These are phyloP conservation scores for Hydnum rufescens DNA, from an alignment of 768 basidiomycete species.

Conservation along the genomic window DNA sequence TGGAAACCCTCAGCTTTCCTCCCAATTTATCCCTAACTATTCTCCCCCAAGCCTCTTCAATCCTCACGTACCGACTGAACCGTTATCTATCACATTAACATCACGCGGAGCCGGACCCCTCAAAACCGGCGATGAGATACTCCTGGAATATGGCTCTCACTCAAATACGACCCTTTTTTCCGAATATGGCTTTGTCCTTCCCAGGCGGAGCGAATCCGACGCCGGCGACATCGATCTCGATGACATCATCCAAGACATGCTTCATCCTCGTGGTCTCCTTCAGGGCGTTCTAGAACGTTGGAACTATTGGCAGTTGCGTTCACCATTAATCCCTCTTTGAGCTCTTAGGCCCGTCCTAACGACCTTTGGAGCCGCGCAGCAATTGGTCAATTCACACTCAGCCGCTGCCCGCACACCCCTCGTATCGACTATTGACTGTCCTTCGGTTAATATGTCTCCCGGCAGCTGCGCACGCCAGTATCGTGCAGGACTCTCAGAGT, in stretches of 20 bases:
- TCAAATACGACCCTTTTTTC: constrained; percentile 56
- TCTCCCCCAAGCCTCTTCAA: constrained; percentile 2
- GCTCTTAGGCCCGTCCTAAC: constrained; percentile 3
- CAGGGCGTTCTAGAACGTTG: constrained; percentile 33
- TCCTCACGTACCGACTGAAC: constrained; percentile 12
- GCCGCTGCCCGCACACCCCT: constrained; percentile 48
- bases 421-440: constrained; percentile 55
- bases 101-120: constrained; percentile 28
- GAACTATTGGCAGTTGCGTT: constrained; percentile 68
- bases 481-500: constrained; percentile 14
- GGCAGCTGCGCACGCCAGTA: constrained; percentile 19
- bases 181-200: constrained; percentile 72
- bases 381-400: constrained; percentile 59
- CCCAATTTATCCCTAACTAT: constrained; percentile 3
- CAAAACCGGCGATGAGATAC: constrained; percentile 40
- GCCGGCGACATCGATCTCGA: constrained; percentile 46
- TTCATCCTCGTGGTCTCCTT: constrained; percentile 29
- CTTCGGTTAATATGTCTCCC: constrained; percentile 44
- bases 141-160: constrained; percentile 64
- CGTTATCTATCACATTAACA: constrained; percentile 19
- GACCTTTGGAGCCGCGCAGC: constrained; percentile 21
- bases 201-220: constrained; percentile 6
- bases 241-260: constrained; percentile 29
- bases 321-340: too few species aligned
- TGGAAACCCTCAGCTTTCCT: constrained; percentile 13